These are phyloP conservation scores for Bipolaris cookei DNA, from an alignment of 2,329 filamentous ascomycete genomes.

Conservation along the genomic window DNA sequence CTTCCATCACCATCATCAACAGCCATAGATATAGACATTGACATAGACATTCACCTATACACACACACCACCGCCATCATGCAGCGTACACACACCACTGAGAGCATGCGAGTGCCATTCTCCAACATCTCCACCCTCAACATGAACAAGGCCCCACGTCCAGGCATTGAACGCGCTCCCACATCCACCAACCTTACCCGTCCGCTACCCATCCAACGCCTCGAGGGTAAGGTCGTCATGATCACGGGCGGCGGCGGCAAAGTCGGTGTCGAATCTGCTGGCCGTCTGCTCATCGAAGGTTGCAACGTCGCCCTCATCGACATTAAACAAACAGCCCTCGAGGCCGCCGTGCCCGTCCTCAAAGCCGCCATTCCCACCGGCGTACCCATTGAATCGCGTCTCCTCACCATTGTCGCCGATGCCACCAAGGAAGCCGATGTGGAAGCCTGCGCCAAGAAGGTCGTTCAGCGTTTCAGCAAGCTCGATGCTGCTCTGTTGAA, in stretches of 20 bases:
- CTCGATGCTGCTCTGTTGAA: slow-evolving; percentile 41
- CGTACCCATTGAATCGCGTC: slow-evolving; percentile 30
- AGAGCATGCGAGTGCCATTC: slow-evolving; percentile 19
- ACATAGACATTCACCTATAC: no score
- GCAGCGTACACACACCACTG: slow-evolving; percentile 11
- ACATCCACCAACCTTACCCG: slow-evolving; percentile 35
- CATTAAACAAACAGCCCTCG: slow-evolving; percentile 37
- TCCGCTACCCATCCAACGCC: slow-evolving; percentile 40
- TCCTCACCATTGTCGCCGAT: slow-evolving; percentile 45
- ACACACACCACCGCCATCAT: slow-evolving; percentile 2
- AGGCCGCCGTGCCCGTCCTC: slow-evolving; percentile 34
- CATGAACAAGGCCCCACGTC: slow-evolving; percentile 30
- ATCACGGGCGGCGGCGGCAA: slow-evolving; percentile 45
- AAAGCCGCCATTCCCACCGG: slow-evolving; percentile 36
- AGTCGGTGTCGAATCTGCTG: slow-evolving; percentile 46
- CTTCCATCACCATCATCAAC: background rate
- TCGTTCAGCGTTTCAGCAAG: slow-evolving; percentile 34
- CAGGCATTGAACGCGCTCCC: slow-evolving; percentile 35
- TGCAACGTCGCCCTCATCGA: slow-evolving; percentile 49
- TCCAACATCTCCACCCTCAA: slow-evolving; percentile 34
- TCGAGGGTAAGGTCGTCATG: slow-evolving; percentile 41
- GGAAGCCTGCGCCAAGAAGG: slow-evolving; percentile 30
- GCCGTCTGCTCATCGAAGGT: slow-evolving; percentile 46
- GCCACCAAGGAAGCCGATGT: slow-evolving; percentile 45
- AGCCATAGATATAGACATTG: no score